Evolutionary conservation across 176 grass and related monocot genomes (phyloP), one percentile per base, ranked within the genome.

Genomic region (Olyra latifolia): DNA sequence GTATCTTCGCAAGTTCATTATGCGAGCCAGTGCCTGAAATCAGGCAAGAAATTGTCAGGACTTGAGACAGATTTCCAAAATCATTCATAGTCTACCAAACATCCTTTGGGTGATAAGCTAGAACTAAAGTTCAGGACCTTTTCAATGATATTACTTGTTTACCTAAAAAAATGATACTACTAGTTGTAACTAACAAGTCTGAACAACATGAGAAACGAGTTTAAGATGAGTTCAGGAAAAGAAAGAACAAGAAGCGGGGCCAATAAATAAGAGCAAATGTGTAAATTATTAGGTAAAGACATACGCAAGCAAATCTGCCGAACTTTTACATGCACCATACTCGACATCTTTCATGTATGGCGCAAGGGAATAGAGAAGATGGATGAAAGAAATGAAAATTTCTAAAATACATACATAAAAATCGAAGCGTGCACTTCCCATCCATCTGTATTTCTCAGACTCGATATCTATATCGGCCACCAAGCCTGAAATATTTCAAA

Each of bases 391-490:
- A 69, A 78, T 55, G 16, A 24, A 47, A 87, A 84, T 45, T 27
- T 3, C 35, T 69, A n/a, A n/a, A 78, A 9, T 19, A 81, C 85
- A 50, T 85, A 97, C 91, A 84, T 97, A 97, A 54, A 94, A 91
- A 66, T 94, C 91, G 2, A 97, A 22, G 32, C 94, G 89, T 63
- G 87, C 80, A 67, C 87, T 97, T 90, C 91, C 94, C 87, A 94
- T 92, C 94, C 94, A 97, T 66, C 94, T 84, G 54, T 90, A 92
- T 61, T 81, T 97, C 82, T 97, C 89, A 0, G 94, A 94, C 75
- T 97, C 89, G 16, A 94, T 92, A 23, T 97, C 91, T 32, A 97
- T 78, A 88, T 94, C 94, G 4, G 94, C 91, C 44, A 97, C 87
- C 91, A 94, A 84, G 76, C 94, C 94, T 97, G 82, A 46, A 63